Conservation (phyloP, 169 alveolate species). For the Plasmodium ovale region DNA sequence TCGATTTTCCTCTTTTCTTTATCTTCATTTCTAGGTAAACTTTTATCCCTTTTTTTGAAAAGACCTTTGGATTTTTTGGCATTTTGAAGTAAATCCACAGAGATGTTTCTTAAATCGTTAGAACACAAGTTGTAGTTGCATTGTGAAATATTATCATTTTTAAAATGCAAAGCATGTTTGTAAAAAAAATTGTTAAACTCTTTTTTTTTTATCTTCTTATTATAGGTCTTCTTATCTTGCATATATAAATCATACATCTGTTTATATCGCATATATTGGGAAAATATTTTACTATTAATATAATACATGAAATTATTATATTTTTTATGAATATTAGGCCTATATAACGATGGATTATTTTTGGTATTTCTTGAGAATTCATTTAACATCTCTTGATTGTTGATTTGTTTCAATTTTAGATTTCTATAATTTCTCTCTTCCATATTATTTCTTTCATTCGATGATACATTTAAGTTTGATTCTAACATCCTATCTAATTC, state of each 20-base stretch:
- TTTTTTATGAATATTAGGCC: neutral
- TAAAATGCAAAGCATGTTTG: constrained; percentile 5
- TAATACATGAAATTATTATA: constrained; percentile 4
- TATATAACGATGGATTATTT: neutral
- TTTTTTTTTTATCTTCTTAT: constrained; percentile 24
- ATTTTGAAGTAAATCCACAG: neutral
- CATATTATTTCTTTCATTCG: neutral
- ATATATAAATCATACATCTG: constrained; percentile 38
- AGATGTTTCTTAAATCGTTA: neutral
- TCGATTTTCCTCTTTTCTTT: neutral
- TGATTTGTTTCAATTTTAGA: neutral
- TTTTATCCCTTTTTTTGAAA: neutral
- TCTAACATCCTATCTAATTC: constrained; percentile 27
- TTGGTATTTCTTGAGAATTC: no score
- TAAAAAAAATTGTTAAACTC: constrained; percentile 20
- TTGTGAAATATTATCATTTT: constrained; percentile 4
- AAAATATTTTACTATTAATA: constrained; percentile 42
- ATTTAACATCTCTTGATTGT: neutral
- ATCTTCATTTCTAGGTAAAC: neutral
- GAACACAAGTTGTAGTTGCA: neutral
- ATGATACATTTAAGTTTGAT: neutral
- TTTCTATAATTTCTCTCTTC: neutral
- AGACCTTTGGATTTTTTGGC: neutral
- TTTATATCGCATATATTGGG: constrained; percentile 47
- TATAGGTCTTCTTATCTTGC: constrained; percentile 23